Percentiles rank a stretch among this genome's conserved stretches.
These are phyloP conservation scores for Panicum miliaceum DNA, from an alignment of 176 grass and related monocot genomes.

Conservation along the genomic window DNA sequence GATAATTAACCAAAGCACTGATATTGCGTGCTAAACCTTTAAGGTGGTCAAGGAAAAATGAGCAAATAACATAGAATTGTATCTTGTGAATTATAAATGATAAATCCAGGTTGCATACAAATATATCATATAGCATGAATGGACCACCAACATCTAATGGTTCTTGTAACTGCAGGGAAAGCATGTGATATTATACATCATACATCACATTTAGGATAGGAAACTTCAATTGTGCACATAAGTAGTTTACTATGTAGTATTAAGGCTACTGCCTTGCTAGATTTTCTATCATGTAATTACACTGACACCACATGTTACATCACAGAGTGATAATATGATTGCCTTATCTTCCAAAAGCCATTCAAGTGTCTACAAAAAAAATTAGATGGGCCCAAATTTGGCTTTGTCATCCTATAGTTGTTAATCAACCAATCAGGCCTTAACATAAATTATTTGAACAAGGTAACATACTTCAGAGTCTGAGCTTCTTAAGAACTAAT, in stretches of 20 bases:
- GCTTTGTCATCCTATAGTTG: background rate
- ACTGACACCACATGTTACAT: background rate
- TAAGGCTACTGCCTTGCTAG: background rate
- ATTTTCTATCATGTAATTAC: constrained; percentile 10
- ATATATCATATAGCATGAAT: background rate
- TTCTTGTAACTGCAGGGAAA: background rate
- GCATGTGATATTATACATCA: background rate
- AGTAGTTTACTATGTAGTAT: background rate
- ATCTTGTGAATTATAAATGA: constrained; percentile 20
- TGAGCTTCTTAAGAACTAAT: background rate
- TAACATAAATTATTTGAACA: constrained; percentile 10
- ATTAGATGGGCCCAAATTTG: background rate
- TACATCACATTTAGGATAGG: constrained; percentile 7
- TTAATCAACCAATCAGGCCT: background rate
- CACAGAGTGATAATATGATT: constrained; percentile 1
- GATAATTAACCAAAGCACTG: constrained; percentile 34
- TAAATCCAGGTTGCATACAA: background rate
- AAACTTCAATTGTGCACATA: background rate
- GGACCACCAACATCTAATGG: background rate
- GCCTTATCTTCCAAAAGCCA: background rate
- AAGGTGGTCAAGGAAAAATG: background rate
- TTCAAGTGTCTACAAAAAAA: constrained; percentile 5
- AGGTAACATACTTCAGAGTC: background rate
- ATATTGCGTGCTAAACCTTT: background rate
- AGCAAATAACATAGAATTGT: background rate